Conservation (phyloP, 2,329 filamentous ascomycete genomes). For the Didymella glomerata region DNA sequence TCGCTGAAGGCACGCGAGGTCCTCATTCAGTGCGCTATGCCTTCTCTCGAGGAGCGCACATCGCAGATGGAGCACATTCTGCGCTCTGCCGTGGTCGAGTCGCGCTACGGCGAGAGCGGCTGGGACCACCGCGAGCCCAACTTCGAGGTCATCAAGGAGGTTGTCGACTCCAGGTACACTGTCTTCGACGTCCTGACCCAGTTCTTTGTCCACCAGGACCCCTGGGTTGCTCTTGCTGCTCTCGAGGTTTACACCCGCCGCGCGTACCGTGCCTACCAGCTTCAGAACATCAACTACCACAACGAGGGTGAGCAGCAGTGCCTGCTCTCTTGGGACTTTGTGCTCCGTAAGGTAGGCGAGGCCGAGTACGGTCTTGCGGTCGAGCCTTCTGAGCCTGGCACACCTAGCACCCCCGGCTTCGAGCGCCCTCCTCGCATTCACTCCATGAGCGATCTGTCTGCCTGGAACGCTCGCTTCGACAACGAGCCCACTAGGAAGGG, state of each 20-base stretch:
- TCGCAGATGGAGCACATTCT: slow-evolving; percentile 99
- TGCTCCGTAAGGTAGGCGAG: slow-evolving; percentile 90
- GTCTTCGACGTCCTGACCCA: slow-evolving; percentile 95
- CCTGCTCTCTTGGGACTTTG: slow-evolving; percentile 92
- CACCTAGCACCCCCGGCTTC: slow-evolving; percentile 72
- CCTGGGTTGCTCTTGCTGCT: slow-evolving; percentile 91
- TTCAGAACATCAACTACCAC: slow-evolving; percentile 89
- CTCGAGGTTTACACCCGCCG: slow-evolving; percentile 96
- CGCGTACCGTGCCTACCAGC: slow-evolving; percentile 93
- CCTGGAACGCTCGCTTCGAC: slow-evolving; percentile 75
- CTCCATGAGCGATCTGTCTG: slow-evolving; percentile 97
- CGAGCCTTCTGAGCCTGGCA: slow-evolving; percentile 80
- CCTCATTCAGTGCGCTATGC: slow-evolving; percentile 95
- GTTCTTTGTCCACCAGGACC: slow-evolving; percentile 94
- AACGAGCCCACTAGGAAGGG: slow-evolving; percentile 84
- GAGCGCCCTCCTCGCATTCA: slow-evolving; percentile 76
- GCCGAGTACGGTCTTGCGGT: slow-evolving; percentile 86
- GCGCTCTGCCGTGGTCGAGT: slow-evolving; percentile 92
- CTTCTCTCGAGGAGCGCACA: slow-evolving; percentile 92
- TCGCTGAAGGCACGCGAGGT: slow-evolving; percentile 96
- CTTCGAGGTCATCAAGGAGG: slow-evolving; percentile 91
- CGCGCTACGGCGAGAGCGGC: slow-evolving; percentile 95
- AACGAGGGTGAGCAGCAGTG: slow-evolving; percentile 79
- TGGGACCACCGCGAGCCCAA: slow-evolving; percentile 96
- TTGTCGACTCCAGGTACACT: slow-evolving; percentile 98